These are phyloP conservation scores for Globisporangium uncinulatum DNA, from an alignment of 352 stramenopile species.

Conservation along the genomic window DNA sequence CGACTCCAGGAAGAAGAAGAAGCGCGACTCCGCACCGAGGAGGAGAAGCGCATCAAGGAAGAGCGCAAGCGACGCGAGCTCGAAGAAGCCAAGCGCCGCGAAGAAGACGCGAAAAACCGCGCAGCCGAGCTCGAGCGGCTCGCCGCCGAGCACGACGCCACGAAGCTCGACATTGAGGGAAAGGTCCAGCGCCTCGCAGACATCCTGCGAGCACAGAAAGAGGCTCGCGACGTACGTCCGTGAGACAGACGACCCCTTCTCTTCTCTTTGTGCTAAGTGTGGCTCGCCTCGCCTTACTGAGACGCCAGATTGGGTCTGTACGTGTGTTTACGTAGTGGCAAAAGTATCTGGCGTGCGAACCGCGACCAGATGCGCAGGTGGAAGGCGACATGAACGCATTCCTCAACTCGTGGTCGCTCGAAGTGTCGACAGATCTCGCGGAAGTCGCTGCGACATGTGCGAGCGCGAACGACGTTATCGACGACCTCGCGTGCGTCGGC, in stretches of 20 bases:
- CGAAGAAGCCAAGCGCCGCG: constrained; percentile 47
- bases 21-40: constrained; percentile 43
- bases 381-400: constrained; percentile 83
- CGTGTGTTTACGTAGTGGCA: constrained; percentile 34
- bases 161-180: constrained; percentile 43
- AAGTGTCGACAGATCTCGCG: constrained; percentile 37
- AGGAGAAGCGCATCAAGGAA: constrained; percentile 69
- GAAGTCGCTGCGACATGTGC: constrained; percentile 47
- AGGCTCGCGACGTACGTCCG: constrained; percentile 44
- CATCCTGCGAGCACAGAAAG: constrained; percentile 56
- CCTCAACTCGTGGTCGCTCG: constrained; percentile 69
- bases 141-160: constrained; percentile 39
- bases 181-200: constrained; percentile 55
- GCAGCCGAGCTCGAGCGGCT: constrained; percentile 62
- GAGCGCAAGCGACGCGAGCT: constrained; percentile 51
- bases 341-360: constrained; percentile 70
- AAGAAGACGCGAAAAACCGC: constrained; percentile 61
- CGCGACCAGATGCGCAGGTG: constrained; percentile 53
- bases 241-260: no score
- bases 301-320: neutral
- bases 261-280: neutral
- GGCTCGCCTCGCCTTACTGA: neutral
- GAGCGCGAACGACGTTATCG: constrained; percentile 50
- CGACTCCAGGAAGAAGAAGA: constrained; percentile 73
- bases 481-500: constrained; percentile 52